phyloP scores from a whole-genome alignment of 768 basidiomycete genomes.

The Pulveroboletus sp. region DNA sequence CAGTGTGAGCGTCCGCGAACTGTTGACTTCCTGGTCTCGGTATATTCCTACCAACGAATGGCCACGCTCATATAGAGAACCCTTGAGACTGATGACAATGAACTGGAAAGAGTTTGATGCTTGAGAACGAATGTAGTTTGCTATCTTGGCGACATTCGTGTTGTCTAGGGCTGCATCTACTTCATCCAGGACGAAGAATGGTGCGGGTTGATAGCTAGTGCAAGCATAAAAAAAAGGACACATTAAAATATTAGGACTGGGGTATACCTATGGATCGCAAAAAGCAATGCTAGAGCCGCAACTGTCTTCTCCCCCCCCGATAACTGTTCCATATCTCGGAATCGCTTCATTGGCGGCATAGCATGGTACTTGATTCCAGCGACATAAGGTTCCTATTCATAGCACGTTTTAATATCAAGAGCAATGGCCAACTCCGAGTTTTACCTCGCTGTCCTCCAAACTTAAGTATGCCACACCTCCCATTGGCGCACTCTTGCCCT shows the following conservation, averaged over 20 bases:
- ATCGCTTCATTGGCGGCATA: slow-evolving; percentile 99
- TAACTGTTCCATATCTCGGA: slow-evolving; percentile 98
- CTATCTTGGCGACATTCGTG: slow-evolving; percentile 96
- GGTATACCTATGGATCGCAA: slow-evolving; percentile 88
- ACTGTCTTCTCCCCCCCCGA: slow-evolving; percentile 99
- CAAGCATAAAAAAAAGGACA: background rate
- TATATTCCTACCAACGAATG: slow-evolving; percentile 91
- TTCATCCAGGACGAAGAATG: slow-evolving; percentile 98
- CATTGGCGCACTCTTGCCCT: slow-evolving; percentile 88
- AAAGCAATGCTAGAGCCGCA: slow-evolving; percentile 91
- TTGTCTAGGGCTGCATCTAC: slow-evolving; percentile 97
- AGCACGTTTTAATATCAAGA: background rate
- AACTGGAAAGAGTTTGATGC: slow-evolving; percentile 88
- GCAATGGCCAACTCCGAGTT: slow-evolving; percentile 27
- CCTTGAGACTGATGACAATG: slow-evolving; percentile 95
- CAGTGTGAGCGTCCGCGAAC: slow-evolving; percentile 85
- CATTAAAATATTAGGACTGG: background rate
- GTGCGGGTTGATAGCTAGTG: slow-evolving; percentile 86
- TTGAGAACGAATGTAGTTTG: slow-evolving; percentile 85
- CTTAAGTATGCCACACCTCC: slow-evolving; percentile 96
- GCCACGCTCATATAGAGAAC: slow-evolving; percentile 85
- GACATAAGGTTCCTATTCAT: slow-evolving; percentile 67
- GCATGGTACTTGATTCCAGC: slow-evolving; percentile 97
- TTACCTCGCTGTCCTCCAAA: slow-evolving; percentile 91
- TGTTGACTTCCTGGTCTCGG: slow-evolving; percentile 90